These are phyloP conservation scores for Ganoderma resinaceum DNA, from an alignment of 1,284 basidiomycete genomes.

Conservation along the genomic window DNA sequence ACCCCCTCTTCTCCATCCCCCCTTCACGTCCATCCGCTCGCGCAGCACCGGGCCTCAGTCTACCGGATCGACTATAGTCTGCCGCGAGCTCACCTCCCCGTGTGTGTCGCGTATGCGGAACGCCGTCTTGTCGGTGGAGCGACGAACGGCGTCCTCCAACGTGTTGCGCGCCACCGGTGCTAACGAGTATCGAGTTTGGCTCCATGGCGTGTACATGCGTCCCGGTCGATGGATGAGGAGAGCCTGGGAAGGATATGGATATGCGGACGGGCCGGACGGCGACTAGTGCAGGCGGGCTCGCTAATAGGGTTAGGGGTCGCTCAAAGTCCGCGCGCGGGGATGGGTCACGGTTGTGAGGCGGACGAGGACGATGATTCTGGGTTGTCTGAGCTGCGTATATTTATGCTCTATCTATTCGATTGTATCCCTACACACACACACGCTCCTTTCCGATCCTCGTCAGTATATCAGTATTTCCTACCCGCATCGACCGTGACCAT, in stretches of 20 bases:
- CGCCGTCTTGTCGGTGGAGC: background rate
- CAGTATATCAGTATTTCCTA: background rate
- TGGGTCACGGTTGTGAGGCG: too few relatives aligned
- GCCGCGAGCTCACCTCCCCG: background rate
- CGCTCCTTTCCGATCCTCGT: background rate
- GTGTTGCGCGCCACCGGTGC: too few relatives aligned
- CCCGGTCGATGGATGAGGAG: background rate
- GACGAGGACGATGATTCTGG: background rate
- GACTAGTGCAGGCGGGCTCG: background rate
- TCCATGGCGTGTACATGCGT: background rate
- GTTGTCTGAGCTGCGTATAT: background rate
- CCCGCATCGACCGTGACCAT: background rate
- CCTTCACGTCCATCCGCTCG: background rate
- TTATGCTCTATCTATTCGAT: background rate
- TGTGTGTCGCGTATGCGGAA: background rate
- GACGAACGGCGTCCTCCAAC: background rate
- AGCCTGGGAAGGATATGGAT: background rate
- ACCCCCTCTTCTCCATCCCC: background rate
- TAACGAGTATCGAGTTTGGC: too few relatives aligned
- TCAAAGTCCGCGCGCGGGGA: background rate
- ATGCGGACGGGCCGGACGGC: background rate
- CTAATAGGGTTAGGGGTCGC: background rate
- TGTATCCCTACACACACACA: background rate
- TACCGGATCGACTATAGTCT: background rate
- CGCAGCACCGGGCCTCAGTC: background rate